A percentile compares a stretch with the other conserved stretches of the same genome.
Evolutionary conservation across 176 grass and related monocot genomes (phyloP).

Genomic region (Ensete ventricosum): DNA sequence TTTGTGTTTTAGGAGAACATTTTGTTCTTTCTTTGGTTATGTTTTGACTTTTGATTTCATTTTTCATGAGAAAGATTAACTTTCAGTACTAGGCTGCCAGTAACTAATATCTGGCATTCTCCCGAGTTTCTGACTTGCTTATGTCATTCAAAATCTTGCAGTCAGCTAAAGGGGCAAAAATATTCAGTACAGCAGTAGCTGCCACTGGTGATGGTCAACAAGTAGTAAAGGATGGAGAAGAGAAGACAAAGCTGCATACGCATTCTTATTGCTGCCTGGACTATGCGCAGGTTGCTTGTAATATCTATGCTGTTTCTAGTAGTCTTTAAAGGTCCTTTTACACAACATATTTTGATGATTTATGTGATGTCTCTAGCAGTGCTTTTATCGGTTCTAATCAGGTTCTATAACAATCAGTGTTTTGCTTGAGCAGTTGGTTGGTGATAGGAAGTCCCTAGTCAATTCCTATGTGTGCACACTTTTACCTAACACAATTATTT

Average conservation of each 20-base stretch:
- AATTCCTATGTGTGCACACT: too few relatives aligned
- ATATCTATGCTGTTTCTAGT: neutral
- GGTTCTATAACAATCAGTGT: neutral
- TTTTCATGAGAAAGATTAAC: neutral
- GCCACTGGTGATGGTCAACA: slow-evolving; percentile 42
- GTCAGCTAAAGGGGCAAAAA: slow-evolving; percentile 76
- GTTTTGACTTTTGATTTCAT: neutral
- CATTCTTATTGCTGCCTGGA: slow-evolving; percentile 95
- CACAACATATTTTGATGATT: neutral
- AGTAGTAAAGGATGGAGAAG: slow-evolving; percentile 68
- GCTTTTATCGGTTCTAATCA: neutral
- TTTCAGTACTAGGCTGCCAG: neutral
- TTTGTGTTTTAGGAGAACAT: neutral
- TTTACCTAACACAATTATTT: too few relatives aligned
- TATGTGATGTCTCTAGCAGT: neutral
- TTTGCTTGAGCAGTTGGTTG: too few relatives aligned
- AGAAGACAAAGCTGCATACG: slow-evolving; percentile 79
- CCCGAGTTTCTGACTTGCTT: slow-evolving; percentile 6
- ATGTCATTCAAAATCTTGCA: slow-evolving; percentile 25
- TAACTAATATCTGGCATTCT: neutral
- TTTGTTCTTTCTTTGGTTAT: neutral
- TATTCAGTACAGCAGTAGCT: slow-evolving; percentile 58
- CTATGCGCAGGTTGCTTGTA: slow-evolving; percentile 64
- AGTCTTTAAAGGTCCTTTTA: neutral
- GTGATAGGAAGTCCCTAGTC: too few relatives aligned